Base-by-base conservation (phyloP, 768 basidiomycete genomes). In the Agrocybe praecox region DNA sequence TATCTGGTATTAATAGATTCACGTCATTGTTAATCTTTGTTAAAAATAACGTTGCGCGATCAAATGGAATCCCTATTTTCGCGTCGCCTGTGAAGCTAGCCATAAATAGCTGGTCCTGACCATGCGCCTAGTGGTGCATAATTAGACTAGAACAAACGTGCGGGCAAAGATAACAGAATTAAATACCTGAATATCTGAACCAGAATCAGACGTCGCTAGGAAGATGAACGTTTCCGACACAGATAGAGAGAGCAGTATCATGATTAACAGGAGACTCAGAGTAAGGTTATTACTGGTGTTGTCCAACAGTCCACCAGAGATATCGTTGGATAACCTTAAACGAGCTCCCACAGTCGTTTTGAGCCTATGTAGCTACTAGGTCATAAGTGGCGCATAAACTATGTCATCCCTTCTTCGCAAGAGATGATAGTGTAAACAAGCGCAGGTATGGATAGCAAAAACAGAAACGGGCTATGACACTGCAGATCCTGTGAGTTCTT, bases 361-460 rank as follows among this genome's bases (percentile, higher is more conserved):
- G 42, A 7, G 48, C 19, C n/a, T 18, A 33, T 9, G 29, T 26
- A 6, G 48, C 17, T 10, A 2, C 17, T 21, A 22, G 50, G 36
- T 42, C n/a, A 23, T 50, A 36, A 42, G 19, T 40, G 36, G 36
- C 36, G 36, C 36, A 42, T 42, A 49, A n/a, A n/a, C n/a, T 51
- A 42, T n/a, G 24, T 23, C 19, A 40, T 9, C n/a, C 19, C 8
- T 36, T 15, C 19, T 3, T 23, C 8, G 12, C 50, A 19, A 18
- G 21, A 14, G n/a, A 10, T 10, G 9, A 23, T 19, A 26, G 21
- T 17, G 50, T 15, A 22, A 11, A 42, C 33, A 42, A 24, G 50
- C 34, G 10, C 50, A 22, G 36, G 22, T 21, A 17, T 23, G 40
- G 50, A 51, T 51, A 51, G 33, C 50, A 51, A 51, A 51, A 51